Evolutionary conservation across 257 asterid species (phyloP).

Genomic region (Solanum ossicruentum): DNA sequence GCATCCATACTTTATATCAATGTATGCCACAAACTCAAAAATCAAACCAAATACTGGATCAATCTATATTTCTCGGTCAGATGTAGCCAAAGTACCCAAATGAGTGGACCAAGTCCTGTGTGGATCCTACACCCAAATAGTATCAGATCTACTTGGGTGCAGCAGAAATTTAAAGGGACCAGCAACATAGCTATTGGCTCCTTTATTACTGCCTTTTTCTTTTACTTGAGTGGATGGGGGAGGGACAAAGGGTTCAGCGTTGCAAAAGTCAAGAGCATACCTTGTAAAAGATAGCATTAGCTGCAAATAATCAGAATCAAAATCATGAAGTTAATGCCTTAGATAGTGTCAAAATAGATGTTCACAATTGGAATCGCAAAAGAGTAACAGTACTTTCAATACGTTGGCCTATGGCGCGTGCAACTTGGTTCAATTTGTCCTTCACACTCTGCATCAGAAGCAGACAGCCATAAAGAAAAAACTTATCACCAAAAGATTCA

Average conservation of each 20-base stretch:
- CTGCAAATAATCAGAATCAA: constrained; percentile 27
- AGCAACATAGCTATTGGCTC: background rate
- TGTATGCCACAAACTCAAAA: background rate
- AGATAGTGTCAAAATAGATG: background rate
- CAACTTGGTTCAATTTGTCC: constrained; percentile 70
- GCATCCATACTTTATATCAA: background rate
- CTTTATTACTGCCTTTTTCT: background rate
- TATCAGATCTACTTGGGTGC: background rate
- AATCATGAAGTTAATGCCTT: background rate
- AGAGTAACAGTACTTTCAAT: constrained; percentile 33
- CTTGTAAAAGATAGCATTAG: constrained; percentile 70
- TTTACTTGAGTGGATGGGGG: background rate
- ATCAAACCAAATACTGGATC: background rate
- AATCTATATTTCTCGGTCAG: background rate
- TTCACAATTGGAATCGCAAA: background rate
- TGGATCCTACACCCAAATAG: background rate
- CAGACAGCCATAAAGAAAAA: background rate
- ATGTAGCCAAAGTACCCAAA: background rate
- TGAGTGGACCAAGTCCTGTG: background rate
- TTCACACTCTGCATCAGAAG: constrained; percentile 51
- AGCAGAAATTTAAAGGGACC: background rate
- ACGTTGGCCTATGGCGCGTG: constrained; percentile 43
- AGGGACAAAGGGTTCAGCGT: background rate
- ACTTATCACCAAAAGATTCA: background rate
- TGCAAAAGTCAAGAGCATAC: constrained; percentile 17